Conservation (phyloP, 257 asterid species). For the Ajuga chamaepitys region DNA sequence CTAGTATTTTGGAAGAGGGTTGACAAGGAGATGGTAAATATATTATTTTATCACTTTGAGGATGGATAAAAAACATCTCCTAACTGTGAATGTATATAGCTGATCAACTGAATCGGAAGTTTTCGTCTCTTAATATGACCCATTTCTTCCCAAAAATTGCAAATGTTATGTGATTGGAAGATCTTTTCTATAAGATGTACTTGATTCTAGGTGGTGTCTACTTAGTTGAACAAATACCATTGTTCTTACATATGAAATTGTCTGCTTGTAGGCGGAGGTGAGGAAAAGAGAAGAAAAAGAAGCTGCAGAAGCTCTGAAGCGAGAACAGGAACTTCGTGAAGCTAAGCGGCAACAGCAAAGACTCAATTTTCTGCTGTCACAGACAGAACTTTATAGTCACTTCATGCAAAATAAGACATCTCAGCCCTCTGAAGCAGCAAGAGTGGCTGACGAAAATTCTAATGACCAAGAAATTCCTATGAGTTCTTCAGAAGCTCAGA, state of each 20-base stretch:
- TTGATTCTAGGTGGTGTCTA: neutral
- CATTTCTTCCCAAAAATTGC: neutral
- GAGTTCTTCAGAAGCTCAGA: constrained; percentile 51
- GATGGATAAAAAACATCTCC: neutral
- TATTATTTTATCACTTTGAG: constrained; percentile 7
- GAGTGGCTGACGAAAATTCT: constrained; percentile 40
- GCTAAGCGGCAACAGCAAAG: constrained; percentile 98
- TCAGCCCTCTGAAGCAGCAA: constrained; percentile 53
- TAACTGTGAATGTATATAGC: constrained; percentile 1
- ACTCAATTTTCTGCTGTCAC: constrained; percentile 93
- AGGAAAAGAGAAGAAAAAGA: constrained; percentile 97
- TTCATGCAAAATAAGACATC: constrained; percentile 93
- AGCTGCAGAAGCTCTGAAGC: constrained; percentile 98
- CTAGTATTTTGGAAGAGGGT: constrained; percentile 96
- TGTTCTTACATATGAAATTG: constrained; percentile 13
- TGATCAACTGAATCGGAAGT: neutral
- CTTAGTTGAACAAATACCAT: constrained; percentile 2
- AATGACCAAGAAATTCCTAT: constrained; percentile 42
- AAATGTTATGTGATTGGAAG: neutral
- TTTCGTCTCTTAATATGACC: neutral
- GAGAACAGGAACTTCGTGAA: constrained; percentile 99
- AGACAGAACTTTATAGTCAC: constrained; percentile 97
- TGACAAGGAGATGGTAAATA: constrained; percentile 92
- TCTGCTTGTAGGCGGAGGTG: constrained; percentile 71
- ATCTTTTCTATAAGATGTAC: neutral